Evolutionary conservation across 2,329 filamentous ascomycete species (phyloP), one percentile per base, ranked within the genome.

Genomic region (Botryosphaeria agaves): DNA sequence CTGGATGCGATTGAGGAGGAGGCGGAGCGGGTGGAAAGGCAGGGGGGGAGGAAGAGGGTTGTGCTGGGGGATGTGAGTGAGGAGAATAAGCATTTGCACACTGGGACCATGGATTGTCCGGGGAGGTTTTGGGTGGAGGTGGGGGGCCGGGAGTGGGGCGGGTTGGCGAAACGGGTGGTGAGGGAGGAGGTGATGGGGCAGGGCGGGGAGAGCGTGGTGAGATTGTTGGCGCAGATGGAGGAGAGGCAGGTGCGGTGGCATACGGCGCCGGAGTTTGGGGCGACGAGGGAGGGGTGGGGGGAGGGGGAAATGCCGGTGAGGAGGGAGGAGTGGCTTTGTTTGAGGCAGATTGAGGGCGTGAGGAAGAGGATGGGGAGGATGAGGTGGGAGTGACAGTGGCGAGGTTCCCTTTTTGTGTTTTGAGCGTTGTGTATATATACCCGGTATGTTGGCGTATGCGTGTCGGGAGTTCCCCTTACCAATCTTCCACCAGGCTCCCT

Each of bases 71-170:
- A 63, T 30, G 47, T 51, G n/a, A 52, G 43, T 14, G 45, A 44
- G 3, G 43, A 46, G 7, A 50, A 46, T 5, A 34, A 34, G 7
- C 55, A 62, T 36, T 36, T 62, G 4, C 61, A 64, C 29, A 57
- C 59, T 0, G 55, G 55, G 2, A 48, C 41, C 0, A 23, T 40
- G 1, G 51, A 57, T 31, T 65, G 61, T 36, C 53, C 54, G 0
- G 55, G 57, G 36, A 47, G 52, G 0, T 61, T 64, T 34, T 46
- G 49, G 14, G 43, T 65, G 19, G 52, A 59, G n/a, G 41, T 65
- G 2, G 51, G 48, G 14, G 44, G 56, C 0, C 37, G 37, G 1
- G 59, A 64, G 30, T 65, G 60, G 59, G 48, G 41, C 21, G 41
- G 30, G 6, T 36, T 64, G 28, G 54, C 53, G 3, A 59, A 59